These are phyloP conservation scores for Aspergillus calidoustus DNA, from an alignment of 2,329 filamentous ascomycete species.

Conservation along the genomic window DNA sequence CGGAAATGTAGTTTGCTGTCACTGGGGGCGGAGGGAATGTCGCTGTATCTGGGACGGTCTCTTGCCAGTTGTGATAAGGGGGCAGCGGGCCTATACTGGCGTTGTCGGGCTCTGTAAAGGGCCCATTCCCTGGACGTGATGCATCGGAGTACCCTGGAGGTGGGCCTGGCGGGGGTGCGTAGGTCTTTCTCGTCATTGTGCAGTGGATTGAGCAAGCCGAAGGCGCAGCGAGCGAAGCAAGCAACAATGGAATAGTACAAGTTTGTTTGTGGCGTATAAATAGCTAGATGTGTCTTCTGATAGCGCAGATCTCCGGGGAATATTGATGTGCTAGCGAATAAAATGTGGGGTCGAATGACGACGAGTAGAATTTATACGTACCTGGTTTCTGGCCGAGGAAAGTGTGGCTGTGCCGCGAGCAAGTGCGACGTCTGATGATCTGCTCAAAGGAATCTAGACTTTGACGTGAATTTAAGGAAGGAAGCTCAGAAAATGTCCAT, in stretches of 20 bases:
- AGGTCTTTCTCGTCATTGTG: conserved; percentile 4
- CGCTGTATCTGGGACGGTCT: conserved; percentile 61
- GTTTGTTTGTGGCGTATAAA: no score
- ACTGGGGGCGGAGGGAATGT: conserved; percentile 65
- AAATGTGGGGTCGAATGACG: not conserved
- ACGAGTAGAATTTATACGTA: not conserved
- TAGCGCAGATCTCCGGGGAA: not conserved
- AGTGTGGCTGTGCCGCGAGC: not conserved
- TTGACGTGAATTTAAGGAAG: not conserved
- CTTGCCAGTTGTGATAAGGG: conserved; percentile 66
- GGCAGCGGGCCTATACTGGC: conserved; percentile 33
- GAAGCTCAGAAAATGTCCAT: not conserved
- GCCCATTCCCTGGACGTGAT: not conserved
- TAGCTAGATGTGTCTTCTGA: not conserved
- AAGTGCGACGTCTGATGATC: not conserved
- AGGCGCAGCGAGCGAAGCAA: no score
- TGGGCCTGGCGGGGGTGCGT: conserved; percentile 6
- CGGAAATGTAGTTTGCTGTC: conserved; percentile 57
- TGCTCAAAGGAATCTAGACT: not conserved
- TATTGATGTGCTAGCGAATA: not conserved
- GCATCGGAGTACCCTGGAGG: conserved; percentile 30
- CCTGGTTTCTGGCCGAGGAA: not conserved
- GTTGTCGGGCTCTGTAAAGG: not conserved
- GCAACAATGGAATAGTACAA: not conserved
- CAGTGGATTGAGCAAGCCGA: no score